Evolutionary conservation across 371 early-diverging fungal genomes (phyloP).

Genomic region (Mortierella sp.): DNA sequence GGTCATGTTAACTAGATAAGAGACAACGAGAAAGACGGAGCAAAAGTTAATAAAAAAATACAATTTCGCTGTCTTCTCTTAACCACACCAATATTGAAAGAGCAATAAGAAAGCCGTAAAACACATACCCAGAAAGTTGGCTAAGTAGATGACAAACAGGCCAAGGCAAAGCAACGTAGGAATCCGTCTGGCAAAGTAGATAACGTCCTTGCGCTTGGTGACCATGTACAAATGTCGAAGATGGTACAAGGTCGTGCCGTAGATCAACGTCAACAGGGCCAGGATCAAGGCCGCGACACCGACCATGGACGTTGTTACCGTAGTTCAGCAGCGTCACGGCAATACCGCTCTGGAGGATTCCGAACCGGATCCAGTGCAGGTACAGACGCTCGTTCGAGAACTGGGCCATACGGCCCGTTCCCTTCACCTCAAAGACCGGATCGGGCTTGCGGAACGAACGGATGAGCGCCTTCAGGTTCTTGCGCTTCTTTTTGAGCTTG

Average conservation of each 20-base stretch:
- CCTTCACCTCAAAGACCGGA: conserved; percentile 10
- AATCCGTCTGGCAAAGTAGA: conserved; percentile 16
- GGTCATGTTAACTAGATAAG: conserved; percentile 23
- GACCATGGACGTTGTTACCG: conserved; percentile 22
- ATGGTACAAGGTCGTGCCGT: conserved; percentile 39
- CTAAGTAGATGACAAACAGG: conserved; percentile 19
- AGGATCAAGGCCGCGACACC: conserved; percentile 34
- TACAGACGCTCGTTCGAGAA: conserved; percentile 56
- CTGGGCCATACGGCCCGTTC: conserved; percentile 36
- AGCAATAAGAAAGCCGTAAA: neutral
- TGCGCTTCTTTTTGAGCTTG: conserved; percentile 35
- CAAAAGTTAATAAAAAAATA: neutral
- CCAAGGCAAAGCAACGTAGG: conserved; percentile 26
- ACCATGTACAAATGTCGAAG: conserved; percentile 40
- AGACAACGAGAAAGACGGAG: neutral
- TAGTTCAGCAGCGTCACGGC: conserved; percentile 36
- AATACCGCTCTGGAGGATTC: conserved; percentile 36
- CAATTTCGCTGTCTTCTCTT: neutral
- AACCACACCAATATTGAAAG: no score
- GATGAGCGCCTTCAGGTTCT: conserved; percentile 23
- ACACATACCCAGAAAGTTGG: conserved; percentile 41
- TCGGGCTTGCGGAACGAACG: conserved; percentile 12
- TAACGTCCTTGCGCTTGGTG: conserved; percentile 41
- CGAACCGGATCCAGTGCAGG: conserved; percentile 50
- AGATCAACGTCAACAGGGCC: conserved; percentile 36